Evolutionary conservation across 2,329 filamentous ascomycete genomes (phyloP), one percentile per base, ranked within the genome.

Genomic region (Colletotrichum caudatum): DNA sequence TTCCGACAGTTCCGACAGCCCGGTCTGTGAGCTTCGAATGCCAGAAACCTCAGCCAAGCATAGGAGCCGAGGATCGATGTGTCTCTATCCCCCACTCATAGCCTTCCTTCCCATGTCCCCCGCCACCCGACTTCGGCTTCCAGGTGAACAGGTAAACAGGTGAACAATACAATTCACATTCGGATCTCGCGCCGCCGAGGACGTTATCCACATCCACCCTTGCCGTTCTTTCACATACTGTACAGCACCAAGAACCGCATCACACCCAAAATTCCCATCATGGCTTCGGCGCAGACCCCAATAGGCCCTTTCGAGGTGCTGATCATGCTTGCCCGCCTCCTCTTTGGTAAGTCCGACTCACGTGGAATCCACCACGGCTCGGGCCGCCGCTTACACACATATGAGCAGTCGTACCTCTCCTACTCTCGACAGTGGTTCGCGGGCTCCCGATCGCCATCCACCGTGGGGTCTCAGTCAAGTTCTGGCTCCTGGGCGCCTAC

Each of bases 391-490:
- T 48, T 16, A 50, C 20, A 18, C 8, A 50, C 7, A 37, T 3
- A 11, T 37, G 33, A 11, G 23, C 20, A 61, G 59, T 20, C 41
- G 16, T 50, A 1, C 18, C 29, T 4, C 23, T 35, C 1, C 26
- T 61, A 3, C 33, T 48, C 44, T 61, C 20, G 16, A 50, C 35
- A 29, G 12, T 61, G n/a, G 12, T 48, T 26, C 44, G 44, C 20
- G 59, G 59, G 29, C 59, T 61, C n/a, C 59, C 59, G 5, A 46
- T 35, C 44, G 59, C 59, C 44, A 61, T 61, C 44, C 29, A 29
- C 12, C 59, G 59, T 4, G 59, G 59, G 14, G 48, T 50, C 59
- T 20, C 59, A 35, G 9, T 61, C 26, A 50, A 12, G 46, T 18
- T 37, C 44, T 61, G 59, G 59, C 44, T 61, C 29, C 7, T 37